Conservation (phyloP, 805 yeast species). For the Cyberlindnera nakhonratchasimensis region DNA sequence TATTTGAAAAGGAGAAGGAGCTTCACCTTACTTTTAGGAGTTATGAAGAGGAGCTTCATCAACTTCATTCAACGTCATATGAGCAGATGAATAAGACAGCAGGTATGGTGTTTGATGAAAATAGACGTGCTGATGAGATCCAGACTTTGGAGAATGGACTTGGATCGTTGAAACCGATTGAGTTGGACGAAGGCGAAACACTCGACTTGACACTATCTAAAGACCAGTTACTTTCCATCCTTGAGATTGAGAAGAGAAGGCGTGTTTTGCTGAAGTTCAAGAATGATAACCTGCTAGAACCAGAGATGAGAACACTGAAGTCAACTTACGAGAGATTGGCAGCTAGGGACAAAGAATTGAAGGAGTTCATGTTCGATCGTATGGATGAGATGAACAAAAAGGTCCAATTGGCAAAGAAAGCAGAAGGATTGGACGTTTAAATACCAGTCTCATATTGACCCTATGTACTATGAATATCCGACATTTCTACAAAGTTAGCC, state of each 20-base stretch:
- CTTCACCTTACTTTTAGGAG: slow-evolving; percentile 11
- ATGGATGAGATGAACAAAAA: slow-evolving; percentile 22
- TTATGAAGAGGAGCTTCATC: slow-evolving; percentile 9
- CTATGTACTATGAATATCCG: background rate
- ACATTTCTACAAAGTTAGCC: background rate
- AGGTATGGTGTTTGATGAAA: slow-evolving; percentile 18
- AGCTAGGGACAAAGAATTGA: slow-evolving; percentile 21
- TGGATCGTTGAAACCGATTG: slow-evolving; percentile 15
- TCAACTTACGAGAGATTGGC: slow-evolving; percentile 21
- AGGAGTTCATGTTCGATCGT: slow-evolving; percentile 22
- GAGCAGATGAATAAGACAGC: slow-evolving; percentile 16
- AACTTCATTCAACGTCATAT: slow-evolving; percentile 13
- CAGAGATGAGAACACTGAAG: slow-evolving; percentile 18
- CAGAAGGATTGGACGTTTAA: slow-evolving; percentile 2
- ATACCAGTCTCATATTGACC: background rate
- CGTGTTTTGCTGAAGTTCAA: slow-evolving; percentile 17
- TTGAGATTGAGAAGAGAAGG: slow-evolving; percentile 22
- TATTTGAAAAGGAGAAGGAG: slow-evolving; percentile 17
- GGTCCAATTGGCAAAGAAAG: slow-evolving; percentile 7
- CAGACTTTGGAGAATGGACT: slow-evolving; percentile 16
- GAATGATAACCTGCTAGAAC: slow-evolving; percentile 20
- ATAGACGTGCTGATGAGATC: slow-evolving; percentile 12
- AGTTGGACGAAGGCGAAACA: slow-evolving; percentile 12
- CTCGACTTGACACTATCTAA: slow-evolving; percentile 16
- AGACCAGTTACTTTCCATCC: slow-evolving; percentile 17